A percentile compares a stretch with the other conserved stretches of the same genome.
These are phyloP conservation scores for Stipa capillata DNA, from an alignment of 176 grass and related monocot genomes.

Conservation along the genomic window DNA sequence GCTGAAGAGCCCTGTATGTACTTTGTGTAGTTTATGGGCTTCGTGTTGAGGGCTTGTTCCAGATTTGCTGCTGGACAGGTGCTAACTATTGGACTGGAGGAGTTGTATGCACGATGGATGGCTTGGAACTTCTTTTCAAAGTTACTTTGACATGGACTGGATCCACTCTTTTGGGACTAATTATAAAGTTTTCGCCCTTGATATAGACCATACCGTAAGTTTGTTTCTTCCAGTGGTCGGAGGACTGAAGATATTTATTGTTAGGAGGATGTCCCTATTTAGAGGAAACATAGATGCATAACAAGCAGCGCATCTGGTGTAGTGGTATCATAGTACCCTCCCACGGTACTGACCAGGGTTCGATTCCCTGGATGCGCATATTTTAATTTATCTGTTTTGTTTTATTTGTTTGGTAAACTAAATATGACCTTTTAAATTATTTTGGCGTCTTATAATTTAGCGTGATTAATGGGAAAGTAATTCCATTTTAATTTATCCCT, in stretches of 20 bases:
- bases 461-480: too few species aligned
- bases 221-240: too few species aligned
- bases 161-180: background rate
- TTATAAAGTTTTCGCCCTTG: background rate
- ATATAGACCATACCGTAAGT: background rate
- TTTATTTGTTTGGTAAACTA: too few species aligned
- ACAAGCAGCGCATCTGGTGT: constrained; percentile 99
- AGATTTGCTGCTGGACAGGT: background rate
- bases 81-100: background rate
- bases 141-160: background rate
- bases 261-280: too few species aligned
- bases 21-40: too few species aligned
- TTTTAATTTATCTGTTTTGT: too few species aligned
- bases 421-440: too few species aligned
- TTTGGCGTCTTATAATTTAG: too few species aligned
- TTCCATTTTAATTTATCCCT: too few species aligned
- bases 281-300: too few species aligned
- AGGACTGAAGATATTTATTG: too few species aligned
- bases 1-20: background rate
- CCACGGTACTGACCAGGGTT: constrained; percentile 98
- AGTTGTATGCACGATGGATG: background rate
- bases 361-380: constrained; percentile 95
- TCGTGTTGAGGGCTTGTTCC: background rate
- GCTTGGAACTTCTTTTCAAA: too few species aligned
- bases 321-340: constrained; percentile 99